phyloP scores from a whole-genome alignment of 2,329 filamentous ascomycete genomes.

The Nigrospora osmanthi region DNA sequence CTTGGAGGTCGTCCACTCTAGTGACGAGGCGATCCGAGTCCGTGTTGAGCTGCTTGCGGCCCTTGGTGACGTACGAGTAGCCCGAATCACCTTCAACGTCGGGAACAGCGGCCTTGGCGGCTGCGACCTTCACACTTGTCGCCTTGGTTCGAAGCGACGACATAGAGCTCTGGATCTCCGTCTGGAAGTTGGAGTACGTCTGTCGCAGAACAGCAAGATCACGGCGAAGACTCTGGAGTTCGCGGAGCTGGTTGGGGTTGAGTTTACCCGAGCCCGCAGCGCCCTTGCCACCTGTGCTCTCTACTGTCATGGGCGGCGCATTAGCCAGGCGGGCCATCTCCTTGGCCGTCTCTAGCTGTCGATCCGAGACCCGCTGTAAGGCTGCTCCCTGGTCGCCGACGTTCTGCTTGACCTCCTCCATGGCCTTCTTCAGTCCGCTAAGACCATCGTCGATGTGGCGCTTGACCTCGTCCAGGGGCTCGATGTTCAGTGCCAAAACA shows the following conservation, averaged over 20 bases:
- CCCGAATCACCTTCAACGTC: conserved; percentile 71
- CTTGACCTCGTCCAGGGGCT: conserved; percentile 92
- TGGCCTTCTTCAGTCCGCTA: conserved; percentile 66
- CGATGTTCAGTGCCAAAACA: conserved; percentile 90
- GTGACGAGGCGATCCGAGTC: conserved; percentile 88
- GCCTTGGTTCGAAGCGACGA: conserved; percentile 75
- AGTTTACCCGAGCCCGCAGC: conserved; percentile 28
- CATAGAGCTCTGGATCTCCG: conserved; percentile 86
- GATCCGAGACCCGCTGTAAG: conserved; percentile 80
- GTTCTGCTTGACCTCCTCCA: conserved; percentile 79
- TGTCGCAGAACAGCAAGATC: conserved; percentile 89
- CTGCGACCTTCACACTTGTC: conserved; percentile 66
- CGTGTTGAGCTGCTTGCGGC: conserved; percentile 77
- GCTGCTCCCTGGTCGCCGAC: conserved; percentile 76
- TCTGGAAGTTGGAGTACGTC: conserved; percentile 85
- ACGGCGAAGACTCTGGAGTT: conserved; percentile 74
- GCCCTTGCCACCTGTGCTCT: conserved; percentile 38
- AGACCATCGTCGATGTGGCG: conserved; percentile 91
- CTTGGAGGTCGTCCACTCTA: conserved; percentile 94
- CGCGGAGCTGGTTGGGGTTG: conserved; percentile 58
- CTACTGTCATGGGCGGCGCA: conserved; percentile 35
- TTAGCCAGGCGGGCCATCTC: conserved; percentile 63
- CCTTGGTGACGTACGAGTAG: conserved; percentile 73
- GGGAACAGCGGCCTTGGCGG: conserved; percentile 63
- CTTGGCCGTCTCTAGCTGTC: conserved; percentile 81